Conservation (phyloP, 139 green algal species). For the Marvania coccoides region DNA sequence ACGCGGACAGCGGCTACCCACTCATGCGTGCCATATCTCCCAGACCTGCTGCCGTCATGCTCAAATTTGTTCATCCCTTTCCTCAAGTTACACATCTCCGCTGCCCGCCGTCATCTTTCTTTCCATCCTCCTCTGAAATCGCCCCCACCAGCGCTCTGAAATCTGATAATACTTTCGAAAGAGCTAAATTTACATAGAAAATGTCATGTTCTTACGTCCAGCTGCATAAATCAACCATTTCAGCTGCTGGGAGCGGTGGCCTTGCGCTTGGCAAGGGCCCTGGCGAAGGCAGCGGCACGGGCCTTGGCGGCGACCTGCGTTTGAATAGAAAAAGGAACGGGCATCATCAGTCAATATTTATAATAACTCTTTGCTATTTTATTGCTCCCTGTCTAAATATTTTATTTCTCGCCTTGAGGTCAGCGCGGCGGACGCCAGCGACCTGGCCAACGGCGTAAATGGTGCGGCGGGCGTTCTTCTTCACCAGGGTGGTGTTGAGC, state of each 20-base stretch:
- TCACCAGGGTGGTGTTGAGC: constrained; percentile 12
- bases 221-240: not conserved
- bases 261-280: constrained; percentile 4
- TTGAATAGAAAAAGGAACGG: not conserved
- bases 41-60: no score
- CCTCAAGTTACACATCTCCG: not conserved
- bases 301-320: constrained; percentile 13
- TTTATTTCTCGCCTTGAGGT: constrained; percentile 29
- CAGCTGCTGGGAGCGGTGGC: not conserved
- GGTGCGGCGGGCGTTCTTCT: constrained; percentile 40
- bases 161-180: no score
- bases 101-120: no score
- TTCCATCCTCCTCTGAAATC: no score
- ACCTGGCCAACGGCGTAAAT: constrained; percentile 3
- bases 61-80: not conserved
- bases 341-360: not conserved
- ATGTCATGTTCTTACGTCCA: not conserved
- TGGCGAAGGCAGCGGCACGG: constrained; percentile 13
- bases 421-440: constrained; percentile 18
- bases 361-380: not conserved
- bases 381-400: not conserved
- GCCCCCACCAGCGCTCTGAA: no score
- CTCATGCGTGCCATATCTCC: no score
- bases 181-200: not conserved
- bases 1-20: no score